Evolutionary conservation across 1,284 basidiomycete genomes (phyloP).

Genomic region (Tylopilus orsonianus): DNA sequence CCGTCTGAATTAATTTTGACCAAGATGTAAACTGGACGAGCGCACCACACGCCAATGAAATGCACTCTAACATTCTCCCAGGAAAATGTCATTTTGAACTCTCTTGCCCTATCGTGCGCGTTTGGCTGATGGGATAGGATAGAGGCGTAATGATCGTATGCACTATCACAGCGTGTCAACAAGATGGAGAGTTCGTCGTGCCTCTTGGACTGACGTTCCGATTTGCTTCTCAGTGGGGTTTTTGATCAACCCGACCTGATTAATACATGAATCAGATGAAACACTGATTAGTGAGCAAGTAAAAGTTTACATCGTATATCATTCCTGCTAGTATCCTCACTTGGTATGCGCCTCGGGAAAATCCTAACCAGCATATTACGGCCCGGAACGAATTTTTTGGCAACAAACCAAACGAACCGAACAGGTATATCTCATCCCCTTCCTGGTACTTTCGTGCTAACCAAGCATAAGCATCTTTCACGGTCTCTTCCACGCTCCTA

Average conservation of each 20-base stretch:
- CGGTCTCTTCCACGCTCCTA: slow-evolving; percentile 37
- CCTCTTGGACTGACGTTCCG: slow-evolving; percentile 11
- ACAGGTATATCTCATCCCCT: slow-evolving; percentile 1
- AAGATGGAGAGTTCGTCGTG: background rate
- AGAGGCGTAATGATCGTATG: slow-evolving; percentile 24
- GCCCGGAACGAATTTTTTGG: background rate
- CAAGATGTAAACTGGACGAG: background rate
- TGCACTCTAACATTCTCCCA: slow-evolving; percentile 11
- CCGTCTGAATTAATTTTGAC: background rate
- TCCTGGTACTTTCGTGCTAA: slow-evolving; percentile 36
- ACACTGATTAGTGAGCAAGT: background rate
- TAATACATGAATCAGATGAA: background rate
- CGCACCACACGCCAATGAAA: slow-evolving; percentile 34
- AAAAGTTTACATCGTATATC: slow-evolving; percentile 26
- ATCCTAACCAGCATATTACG: slow-evolving; percentile 20
- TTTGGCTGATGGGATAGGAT: slow-evolving; percentile 9
- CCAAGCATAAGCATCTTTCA: slow-evolving; percentile 41
- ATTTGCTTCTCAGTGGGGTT: slow-evolving; percentile 22
- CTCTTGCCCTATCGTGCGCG: slow-evolving; percentile 15
- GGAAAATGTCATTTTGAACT: slow-evolving; percentile 24
- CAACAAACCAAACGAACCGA: slow-evolving; percentile 28
- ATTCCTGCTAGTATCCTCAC: slow-evolving; percentile 33
- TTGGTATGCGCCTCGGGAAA: slow-evolving; percentile 39
- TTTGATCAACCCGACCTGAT: slow-evolving; percentile 35
- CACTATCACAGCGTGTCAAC: background rate